Percentiles rank a stretch among this genome's conserved stretches.
Conservation (phyloP, 1,284 basidiomycete genomes). For the Heterobasidion annosum region DNA sequence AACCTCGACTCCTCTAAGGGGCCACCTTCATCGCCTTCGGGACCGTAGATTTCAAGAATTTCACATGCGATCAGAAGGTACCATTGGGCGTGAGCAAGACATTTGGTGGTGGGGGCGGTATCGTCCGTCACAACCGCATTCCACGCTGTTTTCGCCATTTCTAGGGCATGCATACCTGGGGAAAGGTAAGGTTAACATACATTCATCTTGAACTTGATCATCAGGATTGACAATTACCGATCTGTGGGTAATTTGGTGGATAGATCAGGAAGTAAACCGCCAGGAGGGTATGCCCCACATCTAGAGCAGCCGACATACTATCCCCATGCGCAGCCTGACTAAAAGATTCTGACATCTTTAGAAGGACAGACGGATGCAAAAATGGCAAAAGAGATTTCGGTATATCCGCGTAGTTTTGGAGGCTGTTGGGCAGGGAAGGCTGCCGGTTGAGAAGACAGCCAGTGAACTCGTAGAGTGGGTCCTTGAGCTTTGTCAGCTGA, state of each 20-base stretch:
- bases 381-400: conserved; percentile 31
- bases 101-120: background rate
- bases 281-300: conserved; percentile 45
- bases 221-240: conserved; percentile 35
- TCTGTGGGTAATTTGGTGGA: conserved; percentile 66
- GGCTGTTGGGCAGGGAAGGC: background rate
- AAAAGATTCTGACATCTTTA: conserved; percentile 51
- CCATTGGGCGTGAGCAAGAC: conserved; percentile 13
- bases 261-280: conserved; percentile 61
- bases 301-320: conserved; percentile 39
- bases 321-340: conserved; percentile 59
- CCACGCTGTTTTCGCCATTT: conserved; percentile 68
- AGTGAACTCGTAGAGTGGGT: conserved; percentile 24
- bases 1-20: conserved; percentile 44
- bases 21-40: conserved; percentile 53
- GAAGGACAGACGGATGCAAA: conserved; percentile 51
- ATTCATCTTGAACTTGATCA: background rate
- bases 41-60: conserved; percentile 38
- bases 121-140: conserved; percentile 34
- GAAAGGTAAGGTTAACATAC: background rate
- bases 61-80: conserved; percentile 34
- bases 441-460: conserved; percentile 6
- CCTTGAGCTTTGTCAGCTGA: conserved; percentile 19
- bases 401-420: conserved; percentile 21
- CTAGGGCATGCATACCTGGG: conserved; percentile 63